Conservation (phyloP, 345 rosid species). For the Brassica juncea region DNA sequence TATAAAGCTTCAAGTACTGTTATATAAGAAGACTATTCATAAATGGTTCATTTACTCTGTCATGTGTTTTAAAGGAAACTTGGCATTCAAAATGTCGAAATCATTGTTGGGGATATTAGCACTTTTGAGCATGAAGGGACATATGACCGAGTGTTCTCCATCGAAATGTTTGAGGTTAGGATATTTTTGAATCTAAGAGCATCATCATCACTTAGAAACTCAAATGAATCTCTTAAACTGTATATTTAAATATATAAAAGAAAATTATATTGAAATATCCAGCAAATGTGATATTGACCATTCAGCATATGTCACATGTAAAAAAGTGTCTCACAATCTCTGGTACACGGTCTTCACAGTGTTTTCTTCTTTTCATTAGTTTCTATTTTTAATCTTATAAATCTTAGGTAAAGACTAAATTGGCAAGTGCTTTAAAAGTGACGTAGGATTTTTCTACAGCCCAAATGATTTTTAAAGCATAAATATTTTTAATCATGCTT, state of each 20-base stretch:
- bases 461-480: too few relatives aligned
- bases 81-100: conserved; percentile 65
- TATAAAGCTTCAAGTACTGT: neutral
- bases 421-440: too few relatives aligned
- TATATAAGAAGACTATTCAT: neutral
- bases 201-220: neutral
- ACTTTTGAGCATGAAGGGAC: conserved; percentile 74
- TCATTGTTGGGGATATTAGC: conserved; percentile 77
- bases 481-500: too few relatives aligned
- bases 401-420: neutral
- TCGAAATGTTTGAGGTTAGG: conserved; percentile 87
- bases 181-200: neutral
- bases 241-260: neutral
- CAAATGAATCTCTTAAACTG: neutral
- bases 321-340: neutral
- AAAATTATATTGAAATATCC: neutral
- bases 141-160: conserved; percentile 69
- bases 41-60: neutral
- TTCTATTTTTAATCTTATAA: neutral
- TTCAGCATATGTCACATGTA: neutral
- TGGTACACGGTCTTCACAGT: neutral
- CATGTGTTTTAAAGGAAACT: conserved; percentile 48
- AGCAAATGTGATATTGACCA: neutral
- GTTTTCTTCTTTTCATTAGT: neutral
- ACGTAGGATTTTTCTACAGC: too few relatives aligned